Percentiles rank a stretch among this genome's conserved stretches.
These are phyloP conservation scores for Umbelopsis ramanniana DNA, from an alignment of 192 early-diverging fungal species.

Conservation along the genomic window DNA sequence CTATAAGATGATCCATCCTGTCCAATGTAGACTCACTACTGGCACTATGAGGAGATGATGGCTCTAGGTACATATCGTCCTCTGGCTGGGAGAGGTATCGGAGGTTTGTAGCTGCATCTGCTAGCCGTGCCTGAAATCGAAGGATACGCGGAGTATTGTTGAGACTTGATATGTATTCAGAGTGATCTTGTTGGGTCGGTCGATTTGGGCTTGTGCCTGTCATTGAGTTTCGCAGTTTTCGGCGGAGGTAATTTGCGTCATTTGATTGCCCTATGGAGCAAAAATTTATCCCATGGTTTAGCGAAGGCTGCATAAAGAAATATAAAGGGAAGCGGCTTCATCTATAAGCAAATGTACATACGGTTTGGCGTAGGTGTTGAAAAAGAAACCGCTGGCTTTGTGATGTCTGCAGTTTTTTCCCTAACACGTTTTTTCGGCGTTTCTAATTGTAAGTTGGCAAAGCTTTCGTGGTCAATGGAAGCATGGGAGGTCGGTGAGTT, in stretches of 20 bases:
- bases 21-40: conserved; percentile 16
- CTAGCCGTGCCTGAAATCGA: conserved; percentile 16
- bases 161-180: conserved; percentile 11
- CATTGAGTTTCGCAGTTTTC: conserved; percentile 16
- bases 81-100: neutral
- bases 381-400: neutral
- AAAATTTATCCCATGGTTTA: neutral
- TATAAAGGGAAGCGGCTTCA: neutral
- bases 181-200: neutral
- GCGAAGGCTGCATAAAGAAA: neutral
- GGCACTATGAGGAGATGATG: neutral
- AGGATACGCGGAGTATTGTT: conserved; percentile 8
- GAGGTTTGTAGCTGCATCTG: conserved; percentile 12
- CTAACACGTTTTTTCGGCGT: conserved; percentile 4
- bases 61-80: neutral
- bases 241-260: conserved; percentile 7
- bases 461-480: conserved; percentile 5
- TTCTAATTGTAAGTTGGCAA: conserved; percentile 6
- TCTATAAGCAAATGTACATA: conserved; percentile 1
- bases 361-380: neutral
- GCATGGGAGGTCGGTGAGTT: neutral
- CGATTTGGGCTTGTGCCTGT: neutral
- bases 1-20: conserved; percentile 4
- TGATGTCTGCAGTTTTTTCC: neutral
- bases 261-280: conserved; percentile 10